Conservation (phyloP, 2,329 filamentous ascomycete species). For the Sclerotinia sclerotiorum region DNA sequence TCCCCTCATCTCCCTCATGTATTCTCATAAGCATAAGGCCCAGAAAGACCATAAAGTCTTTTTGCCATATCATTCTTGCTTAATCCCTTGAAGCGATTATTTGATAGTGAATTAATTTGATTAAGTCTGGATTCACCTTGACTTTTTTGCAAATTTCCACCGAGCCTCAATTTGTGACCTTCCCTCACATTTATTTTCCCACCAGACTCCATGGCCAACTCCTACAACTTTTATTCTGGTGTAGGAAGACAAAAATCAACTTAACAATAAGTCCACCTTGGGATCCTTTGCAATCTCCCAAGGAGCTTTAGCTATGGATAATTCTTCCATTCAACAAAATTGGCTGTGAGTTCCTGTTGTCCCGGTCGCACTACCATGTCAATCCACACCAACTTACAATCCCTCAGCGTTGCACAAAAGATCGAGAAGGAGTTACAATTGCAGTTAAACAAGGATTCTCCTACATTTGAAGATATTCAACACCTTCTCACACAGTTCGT, state of each 20-base stretch:
- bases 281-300: conserved; percentile 40
- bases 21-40: conserved; percentile 19
- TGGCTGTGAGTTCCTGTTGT: conserved; percentile 48
- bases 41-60: conserved; percentile 21
- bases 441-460: conserved; percentile 48
- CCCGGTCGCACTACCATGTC: conserved; percentile 13
- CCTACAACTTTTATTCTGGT: conserved; percentile 20
- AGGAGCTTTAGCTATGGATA: conserved; percentile 28
- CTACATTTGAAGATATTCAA: conserved; percentile 50
- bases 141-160: background rate
- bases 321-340: conserved; percentile 46
- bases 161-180: conserved; percentile 16
- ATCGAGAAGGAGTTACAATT: conserved; percentile 50
- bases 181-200: conserved; percentile 21
- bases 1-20: conserved; percentile 19
- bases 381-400: conserved; percentile 27
- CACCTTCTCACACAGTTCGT: conserved; percentile 38
- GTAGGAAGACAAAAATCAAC: conserved; percentile 40
- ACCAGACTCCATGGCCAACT: conserved; percentile 23
- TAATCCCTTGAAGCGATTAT: conserved; percentile 18
- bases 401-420: conserved; percentile 44
- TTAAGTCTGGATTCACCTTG: conserved; percentile 10
- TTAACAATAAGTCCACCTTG: conserved; percentile 57
- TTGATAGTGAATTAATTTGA: conserved; percentile 13
- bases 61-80: conserved; percentile 22